Evolutionary conservation across 345 rosid genomes (phyloP), one percentile per base, ranked within the genome.

Genomic region (Clausena lansium): DNA sequence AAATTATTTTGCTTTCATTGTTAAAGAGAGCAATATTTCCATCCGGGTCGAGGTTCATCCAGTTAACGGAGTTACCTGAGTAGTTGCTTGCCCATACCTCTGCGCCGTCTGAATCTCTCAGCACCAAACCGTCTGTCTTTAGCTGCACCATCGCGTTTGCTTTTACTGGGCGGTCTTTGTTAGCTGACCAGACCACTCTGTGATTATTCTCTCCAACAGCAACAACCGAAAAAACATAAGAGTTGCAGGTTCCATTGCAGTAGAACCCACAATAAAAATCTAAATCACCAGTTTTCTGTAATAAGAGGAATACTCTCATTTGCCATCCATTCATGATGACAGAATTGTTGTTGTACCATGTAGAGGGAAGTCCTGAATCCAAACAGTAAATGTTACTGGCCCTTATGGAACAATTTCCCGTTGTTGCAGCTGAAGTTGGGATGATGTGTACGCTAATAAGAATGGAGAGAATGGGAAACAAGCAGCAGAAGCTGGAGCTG

Each of bases 291-390:
- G 66, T 28, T 35, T 62, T 63, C 39, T 28, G 36, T 13, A 19
- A 10, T 30, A 62, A 6, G 59, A 74, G 70, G 30, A 74, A 62
- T 17, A 63, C 77, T 30, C 77, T 74, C 70, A 74, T 74, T 63
- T 47, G 27, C 70, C 70, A 74, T 10, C 70, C 77, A 30, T 62
- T 5, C 60, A 30, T 63, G 70, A 74, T 32, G 70, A 74, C 77
- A 7, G 77, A 74, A 11, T 74, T 74, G 70, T 74, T 74, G 77
- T 74, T 74, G 70, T 62, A 74, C 77, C 70, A 74, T 45, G 70
- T 63, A 19, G 60, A 74, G 58, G 77, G 69, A 61, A 47, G 77
- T 45, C 30, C 32, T 22, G 70, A 74, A 47, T 62, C 61, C 36
- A 74, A 62, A 41, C 77, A 74, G 69, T 62, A 74, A 28, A 61